A percentile compares a stretch with the other conserved stretches of the same genome.
phyloP scores from a whole-genome alignment of 495 filamentous ascomycete genomes.

The Lindgomyces ingoldianus region DNA sequence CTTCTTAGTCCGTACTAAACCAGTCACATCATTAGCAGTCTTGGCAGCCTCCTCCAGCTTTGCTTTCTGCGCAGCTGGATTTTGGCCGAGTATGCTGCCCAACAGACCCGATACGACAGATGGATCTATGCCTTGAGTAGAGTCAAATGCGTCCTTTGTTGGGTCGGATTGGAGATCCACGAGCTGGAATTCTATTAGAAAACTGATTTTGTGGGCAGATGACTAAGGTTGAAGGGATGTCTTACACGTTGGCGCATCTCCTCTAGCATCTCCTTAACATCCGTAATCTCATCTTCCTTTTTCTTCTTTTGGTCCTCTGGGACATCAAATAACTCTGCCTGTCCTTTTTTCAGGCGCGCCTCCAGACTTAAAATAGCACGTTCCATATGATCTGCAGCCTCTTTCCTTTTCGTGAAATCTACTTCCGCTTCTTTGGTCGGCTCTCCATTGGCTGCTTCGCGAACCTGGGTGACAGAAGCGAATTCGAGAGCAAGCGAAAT shows the following conservation, averaged over 20 bases:
- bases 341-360: conserved; percentile 30
- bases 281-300: conserved; percentile 25
- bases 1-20: conserved; percentile 78
- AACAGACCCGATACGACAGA: conserved; percentile 66
- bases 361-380: conserved; percentile 31
- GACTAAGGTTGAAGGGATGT: conserved; percentile 20
- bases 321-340: conserved; percentile 8
- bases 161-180: conserved; percentile 69
- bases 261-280: conserved; percentile 34
- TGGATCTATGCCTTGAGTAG: conserved; percentile 43
- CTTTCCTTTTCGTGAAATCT: conserved; percentile 35
- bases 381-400: conserved; percentile 37
- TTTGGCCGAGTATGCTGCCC: conserved; percentile 70
- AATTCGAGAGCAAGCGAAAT: conserved; percentile 95
- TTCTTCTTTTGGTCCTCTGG: conserved; percentile 31
- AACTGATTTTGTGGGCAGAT: conserved; percentile 9
- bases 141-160: conserved; percentile 61
- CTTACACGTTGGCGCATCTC: conserved; percentile 39
- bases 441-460: conserved; percentile 41
- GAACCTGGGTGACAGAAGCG: conserved; percentile 69
- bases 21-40: conserved; percentile 80
- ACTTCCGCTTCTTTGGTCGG: conserved; percentile 25
- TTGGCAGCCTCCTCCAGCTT: conserved; percentile 75
- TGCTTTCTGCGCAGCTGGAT: conserved; percentile 61
- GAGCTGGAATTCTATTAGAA: conserved; percentile 54